Conservation (phyloP, 2,329 filamentous ascomycete genomes). For the Cladophialophora immunda region DNA sequence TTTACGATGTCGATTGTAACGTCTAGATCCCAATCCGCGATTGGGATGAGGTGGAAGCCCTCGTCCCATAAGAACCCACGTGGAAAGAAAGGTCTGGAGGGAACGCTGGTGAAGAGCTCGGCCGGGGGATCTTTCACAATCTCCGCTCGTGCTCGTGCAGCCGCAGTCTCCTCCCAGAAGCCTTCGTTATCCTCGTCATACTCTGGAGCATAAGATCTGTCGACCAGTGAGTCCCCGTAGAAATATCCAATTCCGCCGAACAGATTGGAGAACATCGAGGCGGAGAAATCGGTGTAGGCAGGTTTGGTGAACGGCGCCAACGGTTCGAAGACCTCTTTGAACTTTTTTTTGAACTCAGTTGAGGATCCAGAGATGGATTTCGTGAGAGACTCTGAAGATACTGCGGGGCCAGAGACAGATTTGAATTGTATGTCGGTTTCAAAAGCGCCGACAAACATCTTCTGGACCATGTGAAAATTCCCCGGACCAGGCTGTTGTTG, state of each 20-base stretch:
- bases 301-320: slow-evolving; percentile 77
- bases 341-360: slow-evolving; percentile 76
- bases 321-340: slow-evolving; percentile 74
- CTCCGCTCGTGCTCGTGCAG: slow-evolving; percentile 73
- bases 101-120: slow-evolving; percentile 89
- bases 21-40: slow-evolving; percentile 94
- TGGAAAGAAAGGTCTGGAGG: slow-evolving; percentile 94
- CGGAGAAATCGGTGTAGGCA: slow-evolving; percentile 80
- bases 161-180: slow-evolving; percentile 92
- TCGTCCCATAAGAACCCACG: slow-evolving; percentile 98
- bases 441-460: slow-evolving; percentile 87
- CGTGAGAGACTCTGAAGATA: slow-evolving; percentile 72
- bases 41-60: slow-evolving; percentile 90
- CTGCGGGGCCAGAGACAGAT: slow-evolving; percentile 70
- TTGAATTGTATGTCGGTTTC: slow-evolving; percentile 93
- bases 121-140: slow-evolving; percentile 81
- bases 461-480: slow-evolving; percentile 89
- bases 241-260: slow-evolving; percentile 96
- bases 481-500: slow-evolving; percentile 72
- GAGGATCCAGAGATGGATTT: slow-evolving; percentile 72
- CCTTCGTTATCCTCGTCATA: slow-evolving; percentile 96
- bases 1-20: slow-evolving; percentile 85
- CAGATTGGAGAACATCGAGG: slow-evolving; percentile 92
- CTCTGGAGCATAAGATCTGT: slow-evolving; percentile 88
- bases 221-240: slow-evolving; percentile 84